Evolutionary conservation across 2,329 filamentous ascomycete genomes (phyloP).

Genomic region (Pseudocercospora crystallina): DNA sequence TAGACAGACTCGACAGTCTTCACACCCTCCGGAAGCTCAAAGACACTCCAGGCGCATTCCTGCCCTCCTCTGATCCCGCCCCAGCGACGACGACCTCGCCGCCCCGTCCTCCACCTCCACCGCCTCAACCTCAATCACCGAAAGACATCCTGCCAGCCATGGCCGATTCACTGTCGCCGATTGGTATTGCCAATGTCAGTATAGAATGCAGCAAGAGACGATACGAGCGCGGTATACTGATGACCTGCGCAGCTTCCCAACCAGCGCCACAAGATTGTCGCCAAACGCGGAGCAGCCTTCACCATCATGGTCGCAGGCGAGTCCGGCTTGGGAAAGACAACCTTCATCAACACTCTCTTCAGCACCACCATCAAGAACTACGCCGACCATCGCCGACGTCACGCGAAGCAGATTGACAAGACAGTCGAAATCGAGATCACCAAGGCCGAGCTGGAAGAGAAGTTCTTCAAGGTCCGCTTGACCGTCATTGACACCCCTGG

Average conservation of each 20-base stretch:
- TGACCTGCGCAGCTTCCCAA: slow-evolving; percentile 59
- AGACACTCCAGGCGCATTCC: slow-evolving; percentile 11
- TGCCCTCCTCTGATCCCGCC: slow-evolving; percentile 6
- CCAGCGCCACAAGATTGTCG: slow-evolving; percentile 72
- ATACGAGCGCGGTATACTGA: slow-evolving; percentile 35
- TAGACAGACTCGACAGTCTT: not conserved
- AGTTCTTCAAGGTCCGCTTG: slow-evolving; percentile 99
- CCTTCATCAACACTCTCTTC: slow-evolving; percentile 99
- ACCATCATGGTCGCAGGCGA: slow-evolving; percentile 99
- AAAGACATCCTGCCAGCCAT: slow-evolving; percentile 41
- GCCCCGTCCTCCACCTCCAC: slow-evolving; percentile 9
- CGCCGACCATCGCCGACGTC: slow-evolving; percentile 98
- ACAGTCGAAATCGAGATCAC: slow-evolving; percentile 99
- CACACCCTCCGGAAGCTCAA: slow-evolving; percentile 5
- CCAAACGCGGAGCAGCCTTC: slow-evolving; percentile 90
- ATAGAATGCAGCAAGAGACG: not conserved
- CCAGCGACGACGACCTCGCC: slow-evolving; percentile 6
- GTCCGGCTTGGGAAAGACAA: slow-evolving; percentile 97
- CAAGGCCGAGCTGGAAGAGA: slow-evolving; percentile 99
- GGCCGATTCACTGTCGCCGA: slow-evolving; percentile 65
- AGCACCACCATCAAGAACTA: slow-evolving; percentile 99
- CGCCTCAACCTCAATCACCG: slow-evolving; percentile 5
- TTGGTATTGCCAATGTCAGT: slow-evolving; percentile 73
- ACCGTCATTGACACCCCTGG: slow-evolving; percentile 99
- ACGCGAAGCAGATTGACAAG: slow-evolving; percentile 99